Conservation (phyloP, 805 yeast species). For the Saccharomyces mikatae region DNA sequence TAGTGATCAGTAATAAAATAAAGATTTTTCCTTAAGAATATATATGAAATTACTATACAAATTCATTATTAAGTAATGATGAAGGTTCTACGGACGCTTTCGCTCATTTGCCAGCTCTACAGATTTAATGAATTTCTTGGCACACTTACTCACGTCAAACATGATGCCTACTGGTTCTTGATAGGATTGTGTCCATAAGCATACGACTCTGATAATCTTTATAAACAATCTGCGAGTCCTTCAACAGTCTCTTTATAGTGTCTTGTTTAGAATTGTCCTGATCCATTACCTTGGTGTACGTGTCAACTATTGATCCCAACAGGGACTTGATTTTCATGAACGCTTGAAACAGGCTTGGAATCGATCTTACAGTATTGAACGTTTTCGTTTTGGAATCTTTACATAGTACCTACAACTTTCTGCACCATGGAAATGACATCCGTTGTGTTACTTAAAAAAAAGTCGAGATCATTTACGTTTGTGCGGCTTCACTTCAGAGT, state of each 20-base stretch:
- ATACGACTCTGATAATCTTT: background rate
- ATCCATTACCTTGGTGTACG: background rate
- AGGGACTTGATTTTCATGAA: background rate
- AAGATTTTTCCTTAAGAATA: background rate
- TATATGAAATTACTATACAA: background rate
- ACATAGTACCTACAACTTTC: background rate
- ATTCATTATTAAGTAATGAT: background rate
- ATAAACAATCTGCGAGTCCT: background rate
- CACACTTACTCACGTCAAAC: slow-evolving; percentile 91
- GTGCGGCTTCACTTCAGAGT: background rate
- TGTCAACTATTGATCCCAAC: background rate
- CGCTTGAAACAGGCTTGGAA: background rate
- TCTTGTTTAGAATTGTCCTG: background rate
- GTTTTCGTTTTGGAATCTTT: background rate
- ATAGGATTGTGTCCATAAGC: slow-evolving; percentile 39
- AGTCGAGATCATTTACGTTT: background rate
- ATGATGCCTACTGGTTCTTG: slow-evolving; percentile 94
- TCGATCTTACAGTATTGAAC: background rate
- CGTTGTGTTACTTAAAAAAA: background rate
- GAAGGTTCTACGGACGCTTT: background rate
- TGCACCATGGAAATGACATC: background rate
- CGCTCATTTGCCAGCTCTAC: slow-evolving; percentile 77
- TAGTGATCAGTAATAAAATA: background rate
- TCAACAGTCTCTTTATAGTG: background rate
- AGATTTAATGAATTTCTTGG: slow-evolving; percentile 89